phyloP scores from a whole-genome alignment of 176 grass and related monocot genomes.

The Bothriochloa decipiens region DNA sequence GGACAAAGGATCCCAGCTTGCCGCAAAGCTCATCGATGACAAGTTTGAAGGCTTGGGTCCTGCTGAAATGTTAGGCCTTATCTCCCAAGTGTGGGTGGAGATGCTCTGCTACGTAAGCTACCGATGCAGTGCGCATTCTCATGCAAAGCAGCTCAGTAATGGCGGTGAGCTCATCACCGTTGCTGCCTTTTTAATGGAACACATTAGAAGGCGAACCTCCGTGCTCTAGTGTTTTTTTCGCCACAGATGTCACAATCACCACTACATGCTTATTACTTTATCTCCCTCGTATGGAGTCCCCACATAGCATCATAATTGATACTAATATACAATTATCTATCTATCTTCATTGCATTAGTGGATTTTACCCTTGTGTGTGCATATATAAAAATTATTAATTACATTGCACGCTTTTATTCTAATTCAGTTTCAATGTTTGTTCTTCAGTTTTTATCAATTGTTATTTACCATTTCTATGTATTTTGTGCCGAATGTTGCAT shows the following conservation, averaged over 20 bases:
- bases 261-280: background rate
- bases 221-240: background rate
- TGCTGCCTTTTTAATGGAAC: background rate
- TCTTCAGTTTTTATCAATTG: too few species aligned
- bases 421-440: too few species aligned
- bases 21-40: background rate
- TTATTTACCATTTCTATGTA: too few species aligned
- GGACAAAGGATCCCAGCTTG: background rate
- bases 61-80: background rate
- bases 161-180: conserved; percentile 6
- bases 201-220: background rate
- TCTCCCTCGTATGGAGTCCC: too few species aligned
- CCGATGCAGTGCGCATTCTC: background rate
- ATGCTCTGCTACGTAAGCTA: background rate
- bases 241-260: background rate
- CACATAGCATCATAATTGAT: too few species aligned
- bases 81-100: conserved; percentile 8
- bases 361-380: too few species aligned
- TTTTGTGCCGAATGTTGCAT: too few species aligned
- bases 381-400: too few species aligned
- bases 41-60: background rate
- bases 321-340: too few species aligned
- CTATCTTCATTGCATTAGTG: too few species aligned
- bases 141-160: conserved; percentile 14
- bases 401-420: too few species aligned